phyloP scores from a whole-genome alignment of 2,329 filamentous ascomycete species.

The Aquanectria penicillioides region DNA sequence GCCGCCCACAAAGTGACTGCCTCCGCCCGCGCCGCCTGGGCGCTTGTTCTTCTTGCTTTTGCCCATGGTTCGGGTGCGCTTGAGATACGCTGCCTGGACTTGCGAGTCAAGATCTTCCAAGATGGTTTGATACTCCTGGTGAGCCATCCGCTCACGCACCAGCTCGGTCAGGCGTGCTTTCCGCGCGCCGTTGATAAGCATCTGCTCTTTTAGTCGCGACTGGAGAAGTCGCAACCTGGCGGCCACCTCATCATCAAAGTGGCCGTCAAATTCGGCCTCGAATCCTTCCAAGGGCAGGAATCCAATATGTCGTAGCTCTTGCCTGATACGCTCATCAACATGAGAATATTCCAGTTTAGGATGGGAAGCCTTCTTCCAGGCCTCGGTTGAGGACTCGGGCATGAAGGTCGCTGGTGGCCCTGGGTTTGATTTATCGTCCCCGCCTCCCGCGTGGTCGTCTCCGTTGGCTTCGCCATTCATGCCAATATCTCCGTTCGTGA shows the following conservation, averaged over 20 bases:
- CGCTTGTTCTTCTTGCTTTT: constrained; percentile 93
- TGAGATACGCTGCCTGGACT: constrained; percentile 93
- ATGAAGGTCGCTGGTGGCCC: constrained; percentile 80
- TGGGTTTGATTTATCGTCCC: constrained; percentile 50
- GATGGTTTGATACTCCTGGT: constrained; percentile 97
- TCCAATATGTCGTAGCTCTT: constrained; percentile 90
- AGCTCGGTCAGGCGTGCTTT: constrained; percentile 88
- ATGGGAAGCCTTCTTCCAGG: constrained; percentile 81
- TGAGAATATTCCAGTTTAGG: constrained; percentile 84
- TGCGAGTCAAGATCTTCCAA: constrained; percentile 95
- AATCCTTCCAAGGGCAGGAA: constrained; percentile 76
- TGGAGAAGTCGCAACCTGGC: constrained; percentile 89
- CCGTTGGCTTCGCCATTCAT: constrained; percentile 60
- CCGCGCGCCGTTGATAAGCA: constrained; percentile 88
- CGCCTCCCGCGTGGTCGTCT: constrained; percentile 46
- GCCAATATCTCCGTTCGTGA: constrained; percentile 64
- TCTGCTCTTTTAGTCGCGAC: constrained; percentile 81
- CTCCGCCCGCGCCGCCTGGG: constrained; percentile 78
- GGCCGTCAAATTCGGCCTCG: constrained; percentile 83
- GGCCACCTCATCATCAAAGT: constrained; percentile 94
- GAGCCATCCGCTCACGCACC: constrained; percentile 90
- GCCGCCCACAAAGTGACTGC: constrained; percentile 70
- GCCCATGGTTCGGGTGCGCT: constrained; percentile 92
- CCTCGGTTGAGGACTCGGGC: constrained; percentile 77
- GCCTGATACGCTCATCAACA: constrained; percentile 89